Conservation (phyloP, 164 flowering plant species). For the Vitis vinifera region ASM3070453v1 NC_081812.1:18140501-18141000, state of each 20-base stretch:
- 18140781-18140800: slow-evolving; percentile 60
- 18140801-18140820: not conserved
- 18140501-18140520: not conserved
- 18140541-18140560: not conserved
- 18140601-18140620: not conserved
- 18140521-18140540: not conserved
- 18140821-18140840: no score
- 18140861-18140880: not conserved
- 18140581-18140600: not conserved
- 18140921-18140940: slow-evolving; percentile 7
- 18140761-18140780: slow-evolving; percentile 81
- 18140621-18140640: not conserved
- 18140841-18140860: no score
- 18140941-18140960: slow-evolving; percentile 98
- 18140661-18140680: not conserved
- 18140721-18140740: slow-evolving; percentile 89
- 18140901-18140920: not conserved
- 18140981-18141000: slow-evolving; percentile 92
- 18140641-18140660: not conserved
- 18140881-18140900: not conserved
- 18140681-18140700: slow-evolving; percentile 55
- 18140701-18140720: slow-evolving; percentile 91
- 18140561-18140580: not conserved
- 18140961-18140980: slow-evolving; percentile 99
- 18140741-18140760: slow-evolving; percentile 88